Percentiles rank a stretch among this genome's conserved stretches.
Evolutionary conservation across 2,329 filamentous ascomycete genomes (phyloP).

Genomic region (Alternaria sp.): DNA sequence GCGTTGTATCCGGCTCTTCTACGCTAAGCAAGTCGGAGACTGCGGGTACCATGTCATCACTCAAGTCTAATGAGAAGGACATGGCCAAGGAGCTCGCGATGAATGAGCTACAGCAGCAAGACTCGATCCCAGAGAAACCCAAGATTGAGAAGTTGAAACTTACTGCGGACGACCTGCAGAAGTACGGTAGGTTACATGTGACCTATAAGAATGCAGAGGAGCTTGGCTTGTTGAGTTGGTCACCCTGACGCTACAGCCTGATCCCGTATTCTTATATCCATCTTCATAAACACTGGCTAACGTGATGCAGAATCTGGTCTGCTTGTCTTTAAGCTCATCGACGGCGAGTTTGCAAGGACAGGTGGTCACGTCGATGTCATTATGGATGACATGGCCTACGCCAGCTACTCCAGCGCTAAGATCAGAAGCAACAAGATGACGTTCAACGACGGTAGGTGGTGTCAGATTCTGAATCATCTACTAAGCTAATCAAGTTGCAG

Average conservation of each 20-base stretch:
- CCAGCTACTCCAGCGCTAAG: slow-evolving; percentile 82
- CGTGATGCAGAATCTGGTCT: slow-evolving; percentile 77
- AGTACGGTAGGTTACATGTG: slow-evolving; percentile 67
- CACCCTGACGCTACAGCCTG: slow-evolving; percentile 27
- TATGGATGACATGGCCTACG: slow-evolving; percentile 94
- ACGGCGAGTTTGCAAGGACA: slow-evolving; percentile 80
- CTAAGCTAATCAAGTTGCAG: slow-evolving; percentile 48
- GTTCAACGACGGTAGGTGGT: slow-evolving; percentile 76
- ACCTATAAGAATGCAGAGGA: slow-evolving; percentile 22
- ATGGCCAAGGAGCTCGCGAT: slow-evolving; percentile 58
- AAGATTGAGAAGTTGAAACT: slow-evolving; percentile 79
- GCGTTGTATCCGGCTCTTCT: slow-evolving; percentile 34
- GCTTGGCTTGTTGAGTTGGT: slow-evolving; percentile 42
- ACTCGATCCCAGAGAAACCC: slow-evolving; percentile 61
- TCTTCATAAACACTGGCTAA: slow-evolving; percentile 45
- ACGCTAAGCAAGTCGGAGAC: slow-evolving; percentile 41
- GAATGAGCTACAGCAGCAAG: slow-evolving; percentile 57
- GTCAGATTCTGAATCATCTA: background rate
- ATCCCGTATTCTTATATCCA: slow-evolving; percentile 28
- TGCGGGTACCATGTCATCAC: slow-evolving; percentile 55
- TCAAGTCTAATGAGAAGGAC: slow-evolving; percentile 52
- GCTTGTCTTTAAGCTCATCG: slow-evolving; percentile 91
- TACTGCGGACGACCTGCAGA: slow-evolving; percentile 78
- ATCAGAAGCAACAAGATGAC: slow-evolving; percentile 73
- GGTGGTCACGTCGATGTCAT: slow-evolving; percentile 84